Percentiles rank a stretch among this genome's conserved stretches.
Conservation (phyloP, 2,329 filamentous ascomycete species). For the Fusarium concolor region DNA sequence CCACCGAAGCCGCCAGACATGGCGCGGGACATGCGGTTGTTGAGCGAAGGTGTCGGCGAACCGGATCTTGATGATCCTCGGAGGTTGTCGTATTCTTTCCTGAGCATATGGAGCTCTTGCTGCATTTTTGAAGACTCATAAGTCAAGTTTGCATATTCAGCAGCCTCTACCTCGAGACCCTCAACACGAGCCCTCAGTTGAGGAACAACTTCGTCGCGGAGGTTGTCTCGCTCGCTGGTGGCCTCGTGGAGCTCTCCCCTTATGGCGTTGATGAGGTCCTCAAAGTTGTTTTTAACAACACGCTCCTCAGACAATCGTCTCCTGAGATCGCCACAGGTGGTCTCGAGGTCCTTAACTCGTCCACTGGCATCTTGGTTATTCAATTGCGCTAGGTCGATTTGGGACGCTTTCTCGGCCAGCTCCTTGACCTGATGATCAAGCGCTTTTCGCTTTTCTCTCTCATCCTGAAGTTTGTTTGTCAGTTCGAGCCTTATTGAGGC, state of each 20-base stretch:
- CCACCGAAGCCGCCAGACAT: conserved; percentile 64
- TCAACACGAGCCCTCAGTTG: conserved; percentile 81
- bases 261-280: conserved; percentile 88
- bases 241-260: conserved; percentile 84
- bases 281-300: conserved; percentile 90
- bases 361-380: conserved; percentile 67
- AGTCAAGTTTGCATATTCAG: conserved; percentile 76
- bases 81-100: conserved; percentile 73
- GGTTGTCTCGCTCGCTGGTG: conserved; percentile 89
- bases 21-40: conserved; percentile 46
- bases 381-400: conserved; percentile 66
- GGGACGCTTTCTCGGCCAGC: conserved; percentile 81
- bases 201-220: conserved; percentile 88
- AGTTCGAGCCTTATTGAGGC: conserved; percentile 87
- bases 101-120: conserved; percentile 81
- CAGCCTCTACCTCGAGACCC: conserved; percentile 79
- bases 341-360: conserved; percentile 82
- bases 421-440: conserved; percentile 87
- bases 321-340: conserved; percentile 82
- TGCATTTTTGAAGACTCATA: conserved; percentile 89
- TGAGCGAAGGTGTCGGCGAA: conserved; percentile 39
- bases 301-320: conserved; percentile 87
- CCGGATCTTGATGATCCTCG: conserved; percentile 53
- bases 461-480: conserved; percentile 87
- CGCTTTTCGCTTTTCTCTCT: conserved; percentile 78